Evolutionary conservation across 179 eudicot species (phyloP), one percentile per base, ranked within the genome.

Genomic region (Spinacia oleracea): DNA sequence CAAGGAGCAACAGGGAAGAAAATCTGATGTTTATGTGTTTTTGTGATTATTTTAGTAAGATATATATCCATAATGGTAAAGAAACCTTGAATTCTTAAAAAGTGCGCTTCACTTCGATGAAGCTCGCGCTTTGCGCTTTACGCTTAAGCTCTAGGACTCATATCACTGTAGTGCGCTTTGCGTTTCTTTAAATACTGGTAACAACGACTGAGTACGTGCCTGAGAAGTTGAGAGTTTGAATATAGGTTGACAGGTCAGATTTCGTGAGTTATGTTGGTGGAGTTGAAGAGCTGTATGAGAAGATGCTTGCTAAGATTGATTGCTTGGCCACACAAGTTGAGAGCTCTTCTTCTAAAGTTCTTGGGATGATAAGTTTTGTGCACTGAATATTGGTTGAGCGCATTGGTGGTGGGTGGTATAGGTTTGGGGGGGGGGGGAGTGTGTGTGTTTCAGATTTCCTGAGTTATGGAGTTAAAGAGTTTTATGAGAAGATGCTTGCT

Each of bases 401-500:
- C n/a, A n/a, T n/a, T n/a, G n/a, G n/a, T n/a, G n/a, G n/a, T n/a
- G n/a, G n/a, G n/a, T n/a, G n/a, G n/a, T n/a, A n/a, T n/a, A n/a
- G n/a, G n/a, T n/a, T n/a, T n/a, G n/a, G n/a, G n/a, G n/a, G n/a
- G n/a, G n/a, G n/a, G n/a, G 88, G 77, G 78, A 80, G 84, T 68
- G 82, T 94, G 89, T 78, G 79, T 15, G 95, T 96, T 7, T 73
- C 87, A 0, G 91, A 80, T 21, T 86, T 91, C 1, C 78, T 83
- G 0, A 70, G 60, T 67, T 89, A 89, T 66, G 84, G 86, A 43
- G 78, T 92, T 51, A 97, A 94, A 88, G 86, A 82, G 32, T 85
- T 92, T 89, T 92, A 92, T 66, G 87, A 86, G 83, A 87, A 84
- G 34, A 92, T 92, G 98, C 89, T 94, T 53, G 88, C 78, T 50